Conservation (phyloP, 2,329 filamentous ascomycete genomes). For the Alternaria tenuissima region DNA sequence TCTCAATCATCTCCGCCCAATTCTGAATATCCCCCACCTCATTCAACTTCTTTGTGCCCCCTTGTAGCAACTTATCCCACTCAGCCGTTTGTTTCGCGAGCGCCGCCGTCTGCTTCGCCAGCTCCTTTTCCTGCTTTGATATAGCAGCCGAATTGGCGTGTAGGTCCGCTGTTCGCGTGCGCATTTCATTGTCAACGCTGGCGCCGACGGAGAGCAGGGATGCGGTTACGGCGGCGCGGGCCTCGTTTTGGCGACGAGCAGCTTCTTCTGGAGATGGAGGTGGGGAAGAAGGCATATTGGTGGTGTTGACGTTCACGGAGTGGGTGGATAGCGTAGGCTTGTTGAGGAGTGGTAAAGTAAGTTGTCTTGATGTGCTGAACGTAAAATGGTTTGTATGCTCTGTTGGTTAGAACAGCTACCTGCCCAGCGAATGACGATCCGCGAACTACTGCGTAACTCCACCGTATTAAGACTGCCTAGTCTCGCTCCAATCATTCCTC, state of each 20-base stretch:
- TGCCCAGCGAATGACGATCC: constrained; percentile 8
- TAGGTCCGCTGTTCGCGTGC: constrained; percentile 71
- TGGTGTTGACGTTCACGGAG: background rate
- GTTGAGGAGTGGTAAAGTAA: background rate
- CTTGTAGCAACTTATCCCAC: constrained; percentile 69
- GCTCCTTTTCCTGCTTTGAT: constrained; percentile 71
- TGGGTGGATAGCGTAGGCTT: too few relatives aligned
- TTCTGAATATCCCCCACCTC: constrained; percentile 85
- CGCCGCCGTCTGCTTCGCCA: constrained; percentile 66
- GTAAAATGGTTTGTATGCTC: constrained; percentile 3
- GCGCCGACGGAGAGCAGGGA: constrained; percentile 67
- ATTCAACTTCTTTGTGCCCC: constrained; percentile 72
- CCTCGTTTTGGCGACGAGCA: constrained; percentile 54
- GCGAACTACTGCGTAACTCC: background rate
- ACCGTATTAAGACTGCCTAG: background rate
- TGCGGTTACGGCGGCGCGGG: constrained; percentile 60
- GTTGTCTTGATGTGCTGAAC: background rate
- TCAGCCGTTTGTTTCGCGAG: constrained; percentile 71
- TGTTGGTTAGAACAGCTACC: constrained; percentile 14
- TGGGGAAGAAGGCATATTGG: constrained; percentile 41
- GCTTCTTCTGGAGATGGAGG: constrained; percentile 33
- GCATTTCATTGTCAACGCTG: constrained; percentile 73
- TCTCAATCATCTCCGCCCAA: constrained; percentile 81
- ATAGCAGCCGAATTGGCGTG: constrained; percentile 74
- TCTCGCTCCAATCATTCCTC: background rate